Evolutionary conservation across 2,329 filamentous ascomycete genomes (phyloP).

Genomic region (Scopulariopsis brevicaulis): DNA sequence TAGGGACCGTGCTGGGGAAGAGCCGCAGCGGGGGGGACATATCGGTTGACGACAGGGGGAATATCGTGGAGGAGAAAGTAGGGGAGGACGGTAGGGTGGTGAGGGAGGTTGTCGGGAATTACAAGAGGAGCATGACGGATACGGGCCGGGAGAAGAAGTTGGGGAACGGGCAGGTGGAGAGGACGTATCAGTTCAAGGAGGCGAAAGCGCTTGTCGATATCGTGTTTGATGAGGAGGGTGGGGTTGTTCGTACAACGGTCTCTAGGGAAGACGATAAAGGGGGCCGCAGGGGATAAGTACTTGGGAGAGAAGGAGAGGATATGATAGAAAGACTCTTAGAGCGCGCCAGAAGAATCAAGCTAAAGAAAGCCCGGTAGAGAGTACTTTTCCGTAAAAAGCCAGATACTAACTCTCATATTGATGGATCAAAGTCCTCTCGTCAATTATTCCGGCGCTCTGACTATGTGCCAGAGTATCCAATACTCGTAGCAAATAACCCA

Average conservation of each 20-base stretch:
- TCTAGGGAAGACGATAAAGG: neutral
- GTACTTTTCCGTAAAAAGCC: too few species aligned
- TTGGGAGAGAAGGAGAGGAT: neutral
- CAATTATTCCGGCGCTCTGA: too few species aligned
- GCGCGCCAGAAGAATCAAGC: too few species aligned
- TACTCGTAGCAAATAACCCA: too few species aligned
- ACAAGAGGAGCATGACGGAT: slow-evolving; percentile 49
- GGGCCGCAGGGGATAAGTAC: neutral
- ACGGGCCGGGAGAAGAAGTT: slow-evolving; percentile 14
- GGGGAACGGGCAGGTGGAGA: neutral
- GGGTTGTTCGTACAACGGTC: neutral
- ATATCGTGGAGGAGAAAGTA: slow-evolving; percentile 48
- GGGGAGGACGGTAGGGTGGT: slow-evolving; percentile 30
- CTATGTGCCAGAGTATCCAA: too few species aligned
- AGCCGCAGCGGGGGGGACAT: slow-evolving; percentile 42
- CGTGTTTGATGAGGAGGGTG: neutral
- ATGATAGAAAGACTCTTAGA: neutral
- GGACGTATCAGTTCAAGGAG: neutral
- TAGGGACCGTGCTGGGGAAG: slow-evolving; percentile 42
- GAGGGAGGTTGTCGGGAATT: slow-evolving; percentile 45
- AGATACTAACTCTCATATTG: too few species aligned
- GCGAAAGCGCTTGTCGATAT: neutral
- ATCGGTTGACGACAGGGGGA: slow-evolving; percentile 49
- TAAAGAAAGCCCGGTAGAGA: too few species aligned
- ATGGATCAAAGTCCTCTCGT: too few species aligned